Evolutionary conservation across 164 flowering plant species (phyloP).

Genomic region (Pachysandra terminalis): DNA sequence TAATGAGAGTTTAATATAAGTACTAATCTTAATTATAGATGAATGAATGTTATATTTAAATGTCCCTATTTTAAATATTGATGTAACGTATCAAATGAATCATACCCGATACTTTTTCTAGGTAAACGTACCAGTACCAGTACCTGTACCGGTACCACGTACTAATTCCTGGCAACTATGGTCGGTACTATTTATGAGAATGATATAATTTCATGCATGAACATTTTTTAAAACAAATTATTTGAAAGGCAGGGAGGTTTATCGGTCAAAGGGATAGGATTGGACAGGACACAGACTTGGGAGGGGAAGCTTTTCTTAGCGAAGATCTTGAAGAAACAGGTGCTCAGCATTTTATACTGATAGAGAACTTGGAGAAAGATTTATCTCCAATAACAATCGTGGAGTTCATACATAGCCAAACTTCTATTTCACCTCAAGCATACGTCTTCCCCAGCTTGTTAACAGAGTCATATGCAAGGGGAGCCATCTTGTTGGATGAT

Average conservation of each 20-base stretch:
- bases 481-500: constrained; percentile 27
- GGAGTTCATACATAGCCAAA: constrained; percentile 34
- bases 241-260: constrained; percentile 13
- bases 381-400: constrained; percentile 28
- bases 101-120: no score
- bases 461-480: constrained; percentile 34
- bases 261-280: neutral
- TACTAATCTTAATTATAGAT: no score
- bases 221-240: no score
- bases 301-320: constrained; percentile 12
- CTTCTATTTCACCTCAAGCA: constrained; percentile 29
- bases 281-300: constrained; percentile 26
- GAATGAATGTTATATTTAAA: no score
- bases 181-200: neutral
- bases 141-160: no score
- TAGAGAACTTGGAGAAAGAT: constrained; percentile 51
- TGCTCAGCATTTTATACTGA: constrained; percentile 19
- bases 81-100: no score
- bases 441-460: constrained; percentile 38
- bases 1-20: no score
- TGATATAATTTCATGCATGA: neutral
- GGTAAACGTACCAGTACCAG: no score
- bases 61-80: no score
- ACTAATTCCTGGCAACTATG: no score
- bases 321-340: constrained; percentile 3